Conservation (phyloP, 345 rosid species). For the Linum trigynum region DNA sequence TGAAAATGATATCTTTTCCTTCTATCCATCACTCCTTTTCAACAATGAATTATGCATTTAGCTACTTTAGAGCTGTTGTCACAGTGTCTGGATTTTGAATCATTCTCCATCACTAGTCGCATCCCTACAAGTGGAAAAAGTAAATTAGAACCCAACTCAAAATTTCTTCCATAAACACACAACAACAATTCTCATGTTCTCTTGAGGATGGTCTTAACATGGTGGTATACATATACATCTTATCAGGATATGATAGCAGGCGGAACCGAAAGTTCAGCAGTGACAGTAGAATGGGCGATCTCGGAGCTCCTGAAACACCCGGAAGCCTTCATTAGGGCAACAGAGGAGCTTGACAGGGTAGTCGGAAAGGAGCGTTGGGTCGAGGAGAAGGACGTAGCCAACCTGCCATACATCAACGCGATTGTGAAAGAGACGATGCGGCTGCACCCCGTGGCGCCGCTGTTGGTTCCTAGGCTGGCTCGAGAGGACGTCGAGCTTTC, state of each 20-base stretch:
- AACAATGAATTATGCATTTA: too few species aligned
- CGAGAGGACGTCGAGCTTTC: constrained; percentile 31
- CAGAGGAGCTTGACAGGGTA: constrained; percentile 47
- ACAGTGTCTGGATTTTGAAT: too few species aligned
- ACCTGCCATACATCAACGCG: constrained; percentile 36
- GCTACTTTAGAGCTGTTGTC: too few species aligned
- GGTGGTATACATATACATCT: too few species aligned
- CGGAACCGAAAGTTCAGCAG: constrained; percentile 57
- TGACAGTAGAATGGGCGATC: constrained; percentile 58
- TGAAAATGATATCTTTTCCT: too few species aligned
- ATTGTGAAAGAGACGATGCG: constrained; percentile 56
- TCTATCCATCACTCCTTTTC: too few species aligned
- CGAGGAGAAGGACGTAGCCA: constrained; percentile 42
- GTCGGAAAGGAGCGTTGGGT: constrained; percentile 49
- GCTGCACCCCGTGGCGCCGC: constrained; percentile 55
- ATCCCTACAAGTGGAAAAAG: too few species aligned
- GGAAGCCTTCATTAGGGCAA: constrained; percentile 35
- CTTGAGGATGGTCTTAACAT: too few species aligned
- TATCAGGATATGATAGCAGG: constrained; percentile 48
- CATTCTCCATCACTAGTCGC: too few species aligned
- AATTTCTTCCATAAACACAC: too few species aligned
- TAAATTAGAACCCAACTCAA: too few species aligned
- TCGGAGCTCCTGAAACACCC: constrained; percentile 44
- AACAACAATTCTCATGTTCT: too few species aligned
- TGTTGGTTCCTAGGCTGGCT: constrained; percentile 38